These are phyloP conservation scores for Colletotrichum melonis DNA, from an alignment of 2,329 filamentous ascomycete species.

Conservation along the genomic window DNA sequence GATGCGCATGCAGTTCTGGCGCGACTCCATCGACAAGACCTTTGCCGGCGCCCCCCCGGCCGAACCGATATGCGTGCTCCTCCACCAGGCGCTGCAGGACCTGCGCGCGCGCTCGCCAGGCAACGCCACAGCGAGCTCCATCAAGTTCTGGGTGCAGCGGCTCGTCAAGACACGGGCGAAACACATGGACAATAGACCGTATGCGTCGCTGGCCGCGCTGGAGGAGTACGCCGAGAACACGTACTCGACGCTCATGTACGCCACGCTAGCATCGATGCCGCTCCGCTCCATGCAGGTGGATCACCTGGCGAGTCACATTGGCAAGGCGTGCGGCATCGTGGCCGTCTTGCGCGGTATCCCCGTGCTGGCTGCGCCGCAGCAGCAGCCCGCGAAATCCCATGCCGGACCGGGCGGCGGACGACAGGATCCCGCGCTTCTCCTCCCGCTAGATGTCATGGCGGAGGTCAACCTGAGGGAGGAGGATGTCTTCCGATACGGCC, in stretches of 20 bases:
- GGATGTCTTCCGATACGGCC: conserved; percentile 85
- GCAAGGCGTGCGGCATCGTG: conserved; percentile 90
- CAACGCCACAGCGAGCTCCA: conserved; percentile 55
- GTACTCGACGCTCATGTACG: conserved; percentile 91
- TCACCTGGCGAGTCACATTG: conserved; percentile 93
- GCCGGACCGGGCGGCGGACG: conserved; percentile 42
- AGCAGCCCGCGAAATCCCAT: conserved; percentile 59
- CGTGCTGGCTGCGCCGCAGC: conserved; percentile 82
- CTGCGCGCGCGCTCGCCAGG: conserved; percentile 57
- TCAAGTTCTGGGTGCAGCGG: conserved; percentile 80
- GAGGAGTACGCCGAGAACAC: conserved; percentile 95
- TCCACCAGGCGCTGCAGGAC: conserved; percentile 77
- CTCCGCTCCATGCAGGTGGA: conserved; percentile 87
- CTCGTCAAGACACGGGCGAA: conserved; percentile 85
- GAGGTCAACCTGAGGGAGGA: conserved; percentile 85
- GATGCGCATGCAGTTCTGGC: conserved; percentile 96
- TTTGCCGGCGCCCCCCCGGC: conserved; percentile 84
- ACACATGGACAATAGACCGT: conserved; percentile 86
- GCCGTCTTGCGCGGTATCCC: conserved; percentile 90
- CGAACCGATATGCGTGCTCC: conserved; percentile 89
- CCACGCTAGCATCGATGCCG: conserved; percentile 83
- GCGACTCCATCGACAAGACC: conserved; percentile 82
- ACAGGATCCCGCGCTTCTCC: conserved; percentile 70
- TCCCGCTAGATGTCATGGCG: conserved; percentile 92
- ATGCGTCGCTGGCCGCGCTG: conserved; percentile 76